Conservation (phyloP, 495 filamentous ascomycete genomes). For the Neurospora africana region DNA sequence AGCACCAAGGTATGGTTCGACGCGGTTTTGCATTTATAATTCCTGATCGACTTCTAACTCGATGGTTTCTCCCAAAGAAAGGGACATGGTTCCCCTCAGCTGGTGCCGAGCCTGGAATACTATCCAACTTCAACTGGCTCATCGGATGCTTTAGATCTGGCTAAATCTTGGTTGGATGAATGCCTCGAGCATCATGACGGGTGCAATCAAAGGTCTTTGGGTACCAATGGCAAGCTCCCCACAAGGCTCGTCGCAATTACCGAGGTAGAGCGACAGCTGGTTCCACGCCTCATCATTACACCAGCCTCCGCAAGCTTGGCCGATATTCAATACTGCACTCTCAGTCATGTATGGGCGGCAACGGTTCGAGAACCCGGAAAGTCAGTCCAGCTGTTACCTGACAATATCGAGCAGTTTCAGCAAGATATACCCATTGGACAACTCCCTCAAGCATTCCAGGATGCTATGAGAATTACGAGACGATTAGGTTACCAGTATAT, state of each 20-base stretch:
- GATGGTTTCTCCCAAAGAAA: background rate
- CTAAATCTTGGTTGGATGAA: background rate
- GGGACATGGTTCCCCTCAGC: background rate
- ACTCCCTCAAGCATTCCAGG: background rate
- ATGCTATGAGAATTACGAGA: background rate
- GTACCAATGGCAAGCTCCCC: background rate
- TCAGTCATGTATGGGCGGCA: background rate
- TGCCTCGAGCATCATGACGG: background rate
- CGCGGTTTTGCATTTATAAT: background rate
- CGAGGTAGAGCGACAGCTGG: background rate
- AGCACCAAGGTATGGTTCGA: background rate
- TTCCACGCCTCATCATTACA: background rate
- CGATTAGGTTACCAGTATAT: background rate
- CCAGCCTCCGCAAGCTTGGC: background rate
- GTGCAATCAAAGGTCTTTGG: background rate
- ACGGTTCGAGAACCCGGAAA: background rate
- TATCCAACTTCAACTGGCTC: background rate
- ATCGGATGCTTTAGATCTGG: background rate
- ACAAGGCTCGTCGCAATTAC: background rate
- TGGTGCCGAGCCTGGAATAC: background rate
- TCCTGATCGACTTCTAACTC: background rate
- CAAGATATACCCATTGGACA: background rate
- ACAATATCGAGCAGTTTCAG: background rate
- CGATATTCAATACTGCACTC: background rate
- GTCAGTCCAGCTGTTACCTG: background rate